Evolutionary conservation across 306 rosid genomes (phyloP), one percentile per base, ranked within the genome.

Genomic region (Lupinus albus): DNA sequence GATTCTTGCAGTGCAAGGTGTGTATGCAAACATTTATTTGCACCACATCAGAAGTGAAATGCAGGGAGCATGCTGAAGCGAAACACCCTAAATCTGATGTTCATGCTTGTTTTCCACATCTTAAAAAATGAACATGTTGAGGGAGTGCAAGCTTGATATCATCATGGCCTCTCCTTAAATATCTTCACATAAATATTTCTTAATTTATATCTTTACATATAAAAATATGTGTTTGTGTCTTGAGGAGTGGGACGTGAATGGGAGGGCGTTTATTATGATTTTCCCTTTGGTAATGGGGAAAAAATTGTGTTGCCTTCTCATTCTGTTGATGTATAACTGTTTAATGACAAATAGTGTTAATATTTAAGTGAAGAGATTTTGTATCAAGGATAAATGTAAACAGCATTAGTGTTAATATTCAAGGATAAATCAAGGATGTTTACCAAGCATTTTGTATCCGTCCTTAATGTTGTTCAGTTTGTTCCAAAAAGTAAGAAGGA

Each of bases 1-100:
- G 47, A 21, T 42, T 25, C 61, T 49, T 78, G 86, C 84, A 85
- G 87, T 83, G 95, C 87, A 88, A 83, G 87, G 95, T 88, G 53
- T 88, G 95, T 39, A 88, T 88, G 95, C 91, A 88, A 68, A 88
- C 91, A 67, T 88, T 88, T 60, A 83, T 85, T n/a, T 88, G 95
- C 78, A 88, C 91, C 67, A 88, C 95, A 36, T 72, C 91, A 14
- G 91, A 88, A 80, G 89, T 83, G 75, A 88, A 88, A 73, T 88
- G 95, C 61, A 78, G 83, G 81, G 91, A 85, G 77, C 95, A 81
- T 49, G 95, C 91, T 13, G 87, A 82, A 80, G 91, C 91, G 57
- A 88, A 80, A 73, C 95, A 88, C 75, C 89, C 91, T 5, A 88
- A 81, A 80, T 72, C 89, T 15, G 91, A 88, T 80, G 63, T 84